These are phyloP conservation scores for Fagopyrum homotropicum DNA, from an alignment of 148 eudicot species.

Conservation along the genomic window DNA sequence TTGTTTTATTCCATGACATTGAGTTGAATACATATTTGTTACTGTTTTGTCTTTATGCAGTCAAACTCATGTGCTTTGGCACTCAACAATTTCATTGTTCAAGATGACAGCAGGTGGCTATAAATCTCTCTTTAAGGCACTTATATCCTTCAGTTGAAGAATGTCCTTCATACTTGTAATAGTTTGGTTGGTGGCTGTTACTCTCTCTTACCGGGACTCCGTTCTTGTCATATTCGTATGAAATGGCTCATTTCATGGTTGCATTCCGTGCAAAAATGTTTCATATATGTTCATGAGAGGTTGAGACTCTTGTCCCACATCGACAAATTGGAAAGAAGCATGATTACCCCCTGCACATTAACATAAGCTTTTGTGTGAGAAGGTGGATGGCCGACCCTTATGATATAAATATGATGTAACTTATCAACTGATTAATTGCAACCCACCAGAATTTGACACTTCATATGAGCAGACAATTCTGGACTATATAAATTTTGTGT, in stretches of 20 bases:
- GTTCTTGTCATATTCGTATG: background rate
- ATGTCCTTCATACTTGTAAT: background rate
- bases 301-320: too few species aligned
- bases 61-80: constrained; percentile 83
- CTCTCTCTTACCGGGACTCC: background rate
- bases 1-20: constrained; percentile 2
- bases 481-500: background rate
- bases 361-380: too few species aligned
- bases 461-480: background rate
- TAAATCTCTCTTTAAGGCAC: background rate
- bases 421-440: too few species aligned
- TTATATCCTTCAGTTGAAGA: background rate
- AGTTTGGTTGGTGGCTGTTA: background rate
- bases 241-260: background rate
- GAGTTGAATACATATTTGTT: background rate
- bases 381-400: too few species aligned
- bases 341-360: too few species aligned
- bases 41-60: constrained; percentile 42
- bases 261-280: background rate
- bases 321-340: too few species aligned
- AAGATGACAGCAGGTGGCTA: constrained; percentile 63
- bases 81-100: constrained; percentile 72
- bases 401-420: too few species aligned
- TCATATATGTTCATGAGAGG: background rate
- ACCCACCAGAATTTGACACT: too few species aligned